Percentiles rank a stretch among this genome's conserved stretches.
These are phyloP conservation scores for Thelonectria discophora DNA, from an alignment of 2,329 filamentous ascomycete genomes.

Conservation along the genomic window DNA sequence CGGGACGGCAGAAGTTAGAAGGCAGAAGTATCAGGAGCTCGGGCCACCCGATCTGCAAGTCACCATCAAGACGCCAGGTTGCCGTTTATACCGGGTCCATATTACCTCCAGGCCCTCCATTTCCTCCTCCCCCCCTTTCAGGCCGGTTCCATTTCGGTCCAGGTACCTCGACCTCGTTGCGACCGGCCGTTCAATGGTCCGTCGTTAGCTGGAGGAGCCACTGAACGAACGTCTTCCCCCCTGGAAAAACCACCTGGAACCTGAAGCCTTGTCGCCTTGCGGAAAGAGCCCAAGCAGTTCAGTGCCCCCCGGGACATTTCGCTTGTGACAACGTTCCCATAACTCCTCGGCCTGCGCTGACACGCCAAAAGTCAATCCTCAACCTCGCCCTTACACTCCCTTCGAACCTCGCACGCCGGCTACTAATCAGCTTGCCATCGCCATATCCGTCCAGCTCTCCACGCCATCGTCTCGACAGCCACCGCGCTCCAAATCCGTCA, in stretches of 20 bases:
- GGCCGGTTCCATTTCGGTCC: neutral
- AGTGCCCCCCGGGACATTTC: constrained; percentile 36
- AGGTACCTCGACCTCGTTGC: neutral
- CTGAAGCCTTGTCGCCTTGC: constrained; percentile 8
- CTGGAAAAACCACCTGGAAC: constrained; percentile 33
- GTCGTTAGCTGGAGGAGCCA: constrained; percentile 12
- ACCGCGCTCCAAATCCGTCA: constrained; percentile 28
- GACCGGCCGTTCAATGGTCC: no score
- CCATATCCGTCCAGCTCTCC: constrained; percentile 18
- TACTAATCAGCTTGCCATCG: constrained; percentile 17
- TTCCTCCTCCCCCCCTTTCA: neutral
- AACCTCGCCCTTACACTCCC: constrained; percentile 24
- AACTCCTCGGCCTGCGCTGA: constrained; percentile 29
- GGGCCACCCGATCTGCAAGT: constrained; percentile 40
- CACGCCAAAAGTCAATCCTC: constrained; percentile 34
- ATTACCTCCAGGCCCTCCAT: no score
- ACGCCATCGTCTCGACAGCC: constrained; percentile 11
- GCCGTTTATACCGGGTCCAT: neutral
- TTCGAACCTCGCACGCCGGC: constrained; percentile 21
- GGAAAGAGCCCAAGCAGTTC: neutral
- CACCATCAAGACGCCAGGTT: constrained; percentile 11
- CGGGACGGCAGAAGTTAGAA: neutral
- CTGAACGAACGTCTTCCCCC: constrained; percentile 23
- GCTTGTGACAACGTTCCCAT: constrained; percentile 46
- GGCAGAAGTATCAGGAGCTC: constrained; percentile 26